Conservation (phyloP, 345 rosid species). For the Moricandia moricandioides region DNA sequence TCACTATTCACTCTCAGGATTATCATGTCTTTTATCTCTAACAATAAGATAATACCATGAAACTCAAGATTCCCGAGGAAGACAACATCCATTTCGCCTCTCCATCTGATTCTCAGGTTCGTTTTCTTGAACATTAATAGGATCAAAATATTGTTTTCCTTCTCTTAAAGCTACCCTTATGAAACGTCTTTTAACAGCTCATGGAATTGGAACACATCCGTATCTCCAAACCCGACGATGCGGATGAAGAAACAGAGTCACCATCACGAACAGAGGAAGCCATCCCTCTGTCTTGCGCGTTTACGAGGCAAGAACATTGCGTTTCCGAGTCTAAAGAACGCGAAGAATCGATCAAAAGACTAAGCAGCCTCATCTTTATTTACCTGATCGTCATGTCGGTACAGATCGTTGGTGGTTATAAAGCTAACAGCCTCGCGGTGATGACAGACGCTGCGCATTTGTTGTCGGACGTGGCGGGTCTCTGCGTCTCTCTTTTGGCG, state of each 20-base stretch:
- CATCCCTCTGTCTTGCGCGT: slow-evolving; percentile 45
- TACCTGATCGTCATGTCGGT: slow-evolving; percentile 53
- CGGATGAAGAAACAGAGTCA: slow-evolving; percentile 41
- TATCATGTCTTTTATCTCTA: slow-evolving; percentile 2
- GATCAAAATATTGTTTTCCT: slow-evolving; percentile 1
- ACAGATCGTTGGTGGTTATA: slow-evolving; percentile 69
- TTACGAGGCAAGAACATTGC: slow-evolving; percentile 46
- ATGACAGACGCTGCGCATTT: slow-evolving; percentile 85
- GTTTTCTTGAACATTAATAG: slow-evolving; percentile 11
- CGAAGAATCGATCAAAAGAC: slow-evolving; percentile 47
- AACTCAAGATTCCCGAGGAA: slow-evolving; percentile 19
- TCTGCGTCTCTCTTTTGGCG: slow-evolving; percentile 61
- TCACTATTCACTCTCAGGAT: background rate
- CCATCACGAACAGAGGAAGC: slow-evolving; percentile 34
- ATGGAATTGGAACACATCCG: slow-evolving; percentile 54
- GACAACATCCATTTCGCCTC: slow-evolving; percentile 4
- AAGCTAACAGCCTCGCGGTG: slow-evolving; percentile 80
- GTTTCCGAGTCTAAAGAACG: slow-evolving; percentile 45
- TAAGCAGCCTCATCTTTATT: slow-evolving; percentile 48
- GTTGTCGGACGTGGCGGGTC: slow-evolving; percentile 68
- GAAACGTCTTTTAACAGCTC: slow-evolving; percentile 25
- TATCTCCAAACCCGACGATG: slow-evolving; percentile 40
- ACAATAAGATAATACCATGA: background rate
- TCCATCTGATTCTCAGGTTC: slow-evolving; percentile 30
- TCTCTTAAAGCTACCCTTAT: background rate